Evolutionary conservation across 1,284 basidiomycete genomes (phyloP).

Genomic region (Leccinum colubrinum): DNA sequence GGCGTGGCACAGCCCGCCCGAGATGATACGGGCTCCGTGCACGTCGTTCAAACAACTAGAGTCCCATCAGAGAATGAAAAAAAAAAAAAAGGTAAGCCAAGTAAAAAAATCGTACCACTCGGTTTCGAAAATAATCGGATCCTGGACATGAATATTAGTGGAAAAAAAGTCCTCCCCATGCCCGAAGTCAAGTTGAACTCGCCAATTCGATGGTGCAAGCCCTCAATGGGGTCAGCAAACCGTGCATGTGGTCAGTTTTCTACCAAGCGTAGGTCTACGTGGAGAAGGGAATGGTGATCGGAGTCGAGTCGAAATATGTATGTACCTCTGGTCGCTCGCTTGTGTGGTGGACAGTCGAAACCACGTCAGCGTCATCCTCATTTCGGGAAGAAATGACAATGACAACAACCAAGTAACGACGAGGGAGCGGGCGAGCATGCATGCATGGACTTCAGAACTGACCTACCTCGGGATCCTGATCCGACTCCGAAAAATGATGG

Average conservation of each 20-base stretch:
- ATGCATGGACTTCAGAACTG: neutral
- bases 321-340: neutral
- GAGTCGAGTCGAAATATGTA: neutral
- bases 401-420: neutral
- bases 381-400: neutral
- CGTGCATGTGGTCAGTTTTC: neutral
- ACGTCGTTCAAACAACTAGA: neutral
- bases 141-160: neutral
- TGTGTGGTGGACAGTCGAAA: neutral
- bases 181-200: neutral
- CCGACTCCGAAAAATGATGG: neutral
- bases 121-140: neutral
- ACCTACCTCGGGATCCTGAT: neutral
- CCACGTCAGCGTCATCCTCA: neutral
- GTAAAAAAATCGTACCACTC: neutral
- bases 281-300: neutral
- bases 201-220: neutral
- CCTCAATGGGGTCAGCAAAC: neutral
- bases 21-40: neutral
- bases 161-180: neutral
- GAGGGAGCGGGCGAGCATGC: neutral
- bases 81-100: neutral
- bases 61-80: neutral
- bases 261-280: neutral
- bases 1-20: neutral